Conservation (phyloP, 2,329 filamentous ascomycete genomes). For the Pseudogymnoascus sp. region DNA sequence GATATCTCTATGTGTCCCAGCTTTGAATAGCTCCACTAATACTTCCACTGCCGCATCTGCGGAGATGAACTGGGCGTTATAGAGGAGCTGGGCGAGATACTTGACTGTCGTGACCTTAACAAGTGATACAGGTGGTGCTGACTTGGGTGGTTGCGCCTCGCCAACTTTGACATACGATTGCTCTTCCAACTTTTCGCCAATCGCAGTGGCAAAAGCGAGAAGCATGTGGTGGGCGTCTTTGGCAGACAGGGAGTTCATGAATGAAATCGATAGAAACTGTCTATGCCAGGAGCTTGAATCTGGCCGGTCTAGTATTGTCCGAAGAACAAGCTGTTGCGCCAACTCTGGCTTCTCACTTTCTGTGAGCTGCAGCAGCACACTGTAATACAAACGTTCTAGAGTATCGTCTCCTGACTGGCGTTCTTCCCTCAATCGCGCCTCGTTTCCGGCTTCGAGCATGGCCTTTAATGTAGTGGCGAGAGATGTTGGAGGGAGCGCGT, state of each 20-base stretch:
- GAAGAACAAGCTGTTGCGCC: slow-evolving; percentile 24
- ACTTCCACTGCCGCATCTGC: slow-evolving; percentile 22
- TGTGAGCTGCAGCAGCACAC: slow-evolving; percentile 20
- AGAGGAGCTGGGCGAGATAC: slow-evolving; percentile 32
- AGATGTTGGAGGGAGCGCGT: slow-evolving; percentile 10
- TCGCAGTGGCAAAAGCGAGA: slow-evolving; percentile 22
- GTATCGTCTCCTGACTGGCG: slow-evolving; percentile 10
- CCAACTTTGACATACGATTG: slow-evolving; percentile 16
- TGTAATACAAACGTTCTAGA: slow-evolving; percentile 22
- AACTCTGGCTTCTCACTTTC: slow-evolving; percentile 27
- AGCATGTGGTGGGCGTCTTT: slow-evolving; percentile 25
- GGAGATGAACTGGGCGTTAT: slow-evolving; percentile 27
- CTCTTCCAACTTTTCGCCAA: slow-evolving; percentile 25
- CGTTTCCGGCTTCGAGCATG: slow-evolving; percentile 12
- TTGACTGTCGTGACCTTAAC: slow-evolving; percentile 38
- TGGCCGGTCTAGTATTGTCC: slow-evolving; percentile 26
- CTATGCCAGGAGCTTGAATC: slow-evolving; percentile 37
- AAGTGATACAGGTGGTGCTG: slow-evolving; percentile 1
- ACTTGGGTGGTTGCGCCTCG: slow-evolving; percentile 7
- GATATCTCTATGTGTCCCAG: slow-evolving; percentile 31
- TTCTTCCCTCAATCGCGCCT: slow-evolving; percentile 11
- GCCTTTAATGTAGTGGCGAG: slow-evolving; percentile 10
- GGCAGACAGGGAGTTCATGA: slow-evolving; percentile 28
- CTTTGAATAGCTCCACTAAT: slow-evolving; percentile 25
- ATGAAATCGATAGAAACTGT: slow-evolving; percentile 24